phyloP scores from a whole-genome alignment of 2,329 filamentous ascomycete genomes.

The Emergomyces africanus region DNA sequence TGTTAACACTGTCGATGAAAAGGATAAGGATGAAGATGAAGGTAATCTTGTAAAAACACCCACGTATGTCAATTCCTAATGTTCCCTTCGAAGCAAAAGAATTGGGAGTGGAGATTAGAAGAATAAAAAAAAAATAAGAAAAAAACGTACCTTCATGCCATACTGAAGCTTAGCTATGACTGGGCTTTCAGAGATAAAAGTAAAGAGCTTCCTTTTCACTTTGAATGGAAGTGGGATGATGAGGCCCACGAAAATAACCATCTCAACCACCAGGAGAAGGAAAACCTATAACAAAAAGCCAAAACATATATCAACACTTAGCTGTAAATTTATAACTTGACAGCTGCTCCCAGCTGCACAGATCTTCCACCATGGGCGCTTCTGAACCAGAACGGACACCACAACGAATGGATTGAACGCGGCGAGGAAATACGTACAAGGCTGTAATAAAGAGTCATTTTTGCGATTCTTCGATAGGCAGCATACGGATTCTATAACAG shows the following conservation, averaged over 20 bases:
- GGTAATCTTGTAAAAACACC: constrained; percentile 51
- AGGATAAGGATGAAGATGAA: constrained; percentile 99
- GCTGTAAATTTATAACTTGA: background rate
- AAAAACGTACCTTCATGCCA: constrained; percentile 70
- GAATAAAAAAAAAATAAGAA: background rate
- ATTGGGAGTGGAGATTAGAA: background rate
- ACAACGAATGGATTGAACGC: constrained; percentile 5
- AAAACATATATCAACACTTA: background rate
- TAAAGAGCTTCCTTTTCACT: constrained; percentile 75
- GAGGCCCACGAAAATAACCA: constrained; percentile 37
- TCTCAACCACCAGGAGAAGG: constrained; percentile 37
- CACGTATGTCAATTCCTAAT: background rate
- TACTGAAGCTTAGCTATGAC: constrained; percentile 88
- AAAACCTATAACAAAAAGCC: constrained; percentile 29
- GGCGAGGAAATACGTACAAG: constrained; percentile 37
- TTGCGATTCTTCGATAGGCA: constrained; percentile 20
- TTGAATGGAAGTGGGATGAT: constrained; percentile 77
- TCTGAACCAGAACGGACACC: background rate
- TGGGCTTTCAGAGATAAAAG: constrained; percentile 86
- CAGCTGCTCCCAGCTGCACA: background rate
- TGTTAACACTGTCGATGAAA: constrained; percentile 91
- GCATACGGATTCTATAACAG: background rate
- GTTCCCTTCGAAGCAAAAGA: background rate
- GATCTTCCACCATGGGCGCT: background rate
- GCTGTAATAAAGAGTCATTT: constrained; percentile 59